phyloP scores from a whole-genome alignment of 306 rosid genomes.

The Glycine soja region DNA sequence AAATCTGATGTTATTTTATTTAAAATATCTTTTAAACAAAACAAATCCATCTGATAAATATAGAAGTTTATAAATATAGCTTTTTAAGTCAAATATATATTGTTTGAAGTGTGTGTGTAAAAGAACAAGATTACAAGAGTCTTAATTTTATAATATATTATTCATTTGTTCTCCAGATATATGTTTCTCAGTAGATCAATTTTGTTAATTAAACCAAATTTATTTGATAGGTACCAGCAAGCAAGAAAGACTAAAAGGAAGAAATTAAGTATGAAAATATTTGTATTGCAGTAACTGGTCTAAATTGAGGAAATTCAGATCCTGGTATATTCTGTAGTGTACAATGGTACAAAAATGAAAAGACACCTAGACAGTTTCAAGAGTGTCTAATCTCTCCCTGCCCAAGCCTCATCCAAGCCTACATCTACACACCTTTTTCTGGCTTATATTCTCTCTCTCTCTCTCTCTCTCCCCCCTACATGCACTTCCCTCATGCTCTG shows the following conservation, averaged over 20 bases:
- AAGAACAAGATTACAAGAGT: background rate
- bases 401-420: background rate
- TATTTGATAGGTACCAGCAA: slow-evolving; percentile 5
- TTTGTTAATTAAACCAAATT: slow-evolving; percentile 14
- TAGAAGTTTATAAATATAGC: background rate
- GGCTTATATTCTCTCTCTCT: background rate
- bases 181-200: background rate
- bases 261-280: background rate
- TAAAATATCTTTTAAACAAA: background rate
- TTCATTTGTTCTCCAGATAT: background rate
- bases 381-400: background rate
- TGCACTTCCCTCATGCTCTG: background rate
- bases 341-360: background rate
- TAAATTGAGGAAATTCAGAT: background rate
- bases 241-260: background rate
- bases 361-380: background rate
- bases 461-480: background rate
- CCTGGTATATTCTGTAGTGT: slow-evolving; percentile 3
- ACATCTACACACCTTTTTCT: background rate
- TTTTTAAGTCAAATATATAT: background rate
- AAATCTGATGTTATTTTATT: slow-evolving; percentile 1
- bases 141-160: slow-evolving; percentile 7
- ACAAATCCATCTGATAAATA: background rate
- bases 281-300: background rate
- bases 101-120: slow-evolving; percentile 14